These are phyloP conservation scores for Mrakia hoshinonis DNA, from an alignment of 768 basidiomycete genomes.

Conservation along the genomic window DNA sequence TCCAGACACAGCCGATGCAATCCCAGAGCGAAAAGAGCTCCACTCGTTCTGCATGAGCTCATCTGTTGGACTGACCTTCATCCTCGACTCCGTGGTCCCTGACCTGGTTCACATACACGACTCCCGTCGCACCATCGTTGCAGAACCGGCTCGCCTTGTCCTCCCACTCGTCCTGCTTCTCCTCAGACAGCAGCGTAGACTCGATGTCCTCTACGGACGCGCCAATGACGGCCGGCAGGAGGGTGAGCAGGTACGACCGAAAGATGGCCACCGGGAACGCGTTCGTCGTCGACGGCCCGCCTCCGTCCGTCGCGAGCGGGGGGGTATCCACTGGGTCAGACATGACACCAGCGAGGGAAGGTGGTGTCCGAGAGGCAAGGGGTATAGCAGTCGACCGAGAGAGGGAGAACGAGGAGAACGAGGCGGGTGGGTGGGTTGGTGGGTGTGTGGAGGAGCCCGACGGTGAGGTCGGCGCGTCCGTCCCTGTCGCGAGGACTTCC, in stretches of 20 bases:
- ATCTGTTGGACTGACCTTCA: constrained; percentile 59
- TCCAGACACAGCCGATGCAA: too few species aligned
- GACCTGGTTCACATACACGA: constrained; percentile 72
- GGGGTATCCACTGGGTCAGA: not conserved
- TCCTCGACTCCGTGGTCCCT: constrained; percentile 51
- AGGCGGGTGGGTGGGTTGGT: too few species aligned
- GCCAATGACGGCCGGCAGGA: constrained; percentile 77
- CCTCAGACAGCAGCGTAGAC: constrained; percentile 51
- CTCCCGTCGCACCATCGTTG: constrained; percentile 57
- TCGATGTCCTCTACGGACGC: constrained; percentile 58
- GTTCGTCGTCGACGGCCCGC: not conserved
- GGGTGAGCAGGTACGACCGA: constrained; percentile 53
- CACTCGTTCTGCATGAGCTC: too few species aligned
- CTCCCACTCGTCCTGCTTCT: constrained; percentile 53
- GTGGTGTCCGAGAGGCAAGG: not conserved
- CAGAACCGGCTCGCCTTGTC: constrained; percentile 70
- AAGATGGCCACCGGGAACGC: constrained; percentile 4
- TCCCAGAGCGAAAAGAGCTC: too few species aligned
- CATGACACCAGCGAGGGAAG: not conserved
- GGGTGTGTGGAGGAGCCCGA: too few species aligned
- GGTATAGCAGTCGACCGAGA: too few species aligned
- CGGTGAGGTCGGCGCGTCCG: too few species aligned
- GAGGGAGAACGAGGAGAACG: too few species aligned
- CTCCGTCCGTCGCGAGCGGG: not conserved
- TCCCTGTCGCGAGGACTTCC: too few species aligned